Conservation (phyloP, 495 filamentous ascomycete species). For the Penicillium longicatenatum region DNA sequence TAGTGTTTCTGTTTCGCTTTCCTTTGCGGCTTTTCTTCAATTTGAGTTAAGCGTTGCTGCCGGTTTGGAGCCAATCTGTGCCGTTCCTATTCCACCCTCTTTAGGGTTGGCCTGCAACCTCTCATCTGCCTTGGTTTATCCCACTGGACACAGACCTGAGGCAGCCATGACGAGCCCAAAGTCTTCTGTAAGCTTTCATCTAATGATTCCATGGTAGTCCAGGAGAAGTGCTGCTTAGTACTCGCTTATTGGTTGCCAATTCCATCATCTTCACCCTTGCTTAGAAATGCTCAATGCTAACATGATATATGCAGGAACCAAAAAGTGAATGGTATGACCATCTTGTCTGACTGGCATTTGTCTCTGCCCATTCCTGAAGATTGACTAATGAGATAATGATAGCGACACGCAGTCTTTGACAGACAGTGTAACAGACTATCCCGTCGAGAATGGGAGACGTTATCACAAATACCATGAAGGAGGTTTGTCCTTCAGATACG, state of each 20-base stretch:
- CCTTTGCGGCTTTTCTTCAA: background rate
- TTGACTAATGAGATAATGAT: conserved; percentile 6
- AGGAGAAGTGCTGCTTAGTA: background rate
- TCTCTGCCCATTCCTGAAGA: background rate
- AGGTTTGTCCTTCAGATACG: conserved; percentile 37
- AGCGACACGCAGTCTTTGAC: conserved; percentile 55
- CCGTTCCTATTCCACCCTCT: conserved; percentile 6
- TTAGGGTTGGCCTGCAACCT: conserved; percentile 16
- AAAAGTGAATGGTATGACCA: conserved; percentile 25
- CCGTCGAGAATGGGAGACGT: conserved; percentile 56
- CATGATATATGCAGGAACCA: conserved; percentile 22
- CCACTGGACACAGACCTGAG: conserved; percentile 7
- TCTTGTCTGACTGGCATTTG: background rate
- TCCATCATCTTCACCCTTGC: background rate
- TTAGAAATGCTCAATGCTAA: conserved; percentile 22
- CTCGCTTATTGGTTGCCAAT: background rate
- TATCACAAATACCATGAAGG: conserved; percentile 62
- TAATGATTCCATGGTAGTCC: background rate
- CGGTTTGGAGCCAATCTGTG: conserved; percentile 9
- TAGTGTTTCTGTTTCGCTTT: background rate
- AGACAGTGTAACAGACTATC: conserved; percentile 52
- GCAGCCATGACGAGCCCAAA: conserved; percentile 24
- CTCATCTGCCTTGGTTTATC: conserved; percentile 11
- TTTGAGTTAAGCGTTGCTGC: background rate
- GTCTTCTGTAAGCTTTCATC: conserved; percentile 22